Evolutionary conservation across 345 rosid species (phyloP), one percentile per base, ranked within the genome.

Genomic region (Eucalyptus camaldulensis): DNA sequence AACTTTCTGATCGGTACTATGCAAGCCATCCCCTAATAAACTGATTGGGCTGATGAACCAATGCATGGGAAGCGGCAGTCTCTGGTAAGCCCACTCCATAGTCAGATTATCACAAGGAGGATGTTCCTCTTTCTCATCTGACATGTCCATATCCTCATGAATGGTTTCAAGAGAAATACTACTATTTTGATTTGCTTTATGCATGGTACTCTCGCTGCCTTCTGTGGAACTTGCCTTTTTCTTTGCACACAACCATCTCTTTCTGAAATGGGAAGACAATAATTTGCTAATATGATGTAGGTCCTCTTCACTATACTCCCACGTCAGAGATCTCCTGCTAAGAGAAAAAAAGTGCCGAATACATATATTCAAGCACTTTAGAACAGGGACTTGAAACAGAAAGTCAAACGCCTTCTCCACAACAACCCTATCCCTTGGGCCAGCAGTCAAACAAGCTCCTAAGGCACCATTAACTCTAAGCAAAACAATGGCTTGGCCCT

Each of bases 21-120:
- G 88, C 91, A 93, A 91, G 87, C 92, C 88, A 65, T 88, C 88
- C 54, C 88, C 89, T 88, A 92, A 90, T 81, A 94, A 93, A 91
- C 96, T 80, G 86, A 97, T 92, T 90, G 99, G 94, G 93, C 98
- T 97, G 89, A 97, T 97, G 92, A 96, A 95, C 99, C 99, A 97
- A 89, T 96, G 98, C 89, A 90, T 87, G 86, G 99, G 97, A 89
- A 97, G 95, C 8, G 98, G 98, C 93, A 96, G 80, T 93, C 96
- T 94, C 96, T 96, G 99, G 90, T 92, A 94, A 80, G 96, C 95
- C 98, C 98, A 96, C 91, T 97, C 98, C 87, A 91, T 86, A 50
- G 90, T 50, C 90, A 91, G 90, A 86, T 92, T 92, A 90, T 87
- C 89, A 88, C 86, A 80, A 83, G 72, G 45, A 88, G 76, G 72